Evolutionary conservation across 169 alveolate species (phyloP).

Genomic region (Cystoisospora suis): DNA sequence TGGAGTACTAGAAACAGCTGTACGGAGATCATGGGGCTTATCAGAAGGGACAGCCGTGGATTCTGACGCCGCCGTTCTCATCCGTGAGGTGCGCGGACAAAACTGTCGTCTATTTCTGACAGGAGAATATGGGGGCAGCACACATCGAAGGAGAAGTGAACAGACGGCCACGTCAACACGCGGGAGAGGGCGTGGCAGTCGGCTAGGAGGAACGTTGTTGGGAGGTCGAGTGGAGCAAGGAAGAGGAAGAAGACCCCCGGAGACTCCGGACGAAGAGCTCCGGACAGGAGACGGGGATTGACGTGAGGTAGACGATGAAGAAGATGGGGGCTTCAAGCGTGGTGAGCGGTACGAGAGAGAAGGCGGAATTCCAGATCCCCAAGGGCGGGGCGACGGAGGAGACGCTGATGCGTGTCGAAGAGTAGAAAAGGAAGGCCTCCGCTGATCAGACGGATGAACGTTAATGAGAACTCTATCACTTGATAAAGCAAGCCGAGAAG

Average conservation of each 20-base stretch:
- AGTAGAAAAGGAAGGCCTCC: background rate
- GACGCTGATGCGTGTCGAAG: background rate
- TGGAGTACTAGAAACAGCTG: too few relatives aligned
- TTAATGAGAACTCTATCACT: background rate
- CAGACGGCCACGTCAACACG: slow-evolving; percentile 5
- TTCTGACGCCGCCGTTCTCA: too few relatives aligned
- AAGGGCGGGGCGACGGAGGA: background rate
- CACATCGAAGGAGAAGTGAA: background rate
- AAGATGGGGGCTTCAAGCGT: too few relatives aligned
- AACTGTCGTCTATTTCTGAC: too few relatives aligned
- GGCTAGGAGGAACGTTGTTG: too few relatives aligned
- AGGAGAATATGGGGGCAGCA: too few relatives aligned
- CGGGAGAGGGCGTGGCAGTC: background rate
- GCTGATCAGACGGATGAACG: slow-evolving; percentile 2
- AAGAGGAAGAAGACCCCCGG: background rate
- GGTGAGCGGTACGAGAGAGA: too few relatives aligned
- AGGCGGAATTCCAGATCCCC: too few relatives aligned
- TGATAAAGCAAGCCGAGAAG: background rate
- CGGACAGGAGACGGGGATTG: background rate
- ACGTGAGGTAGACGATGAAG: background rate
- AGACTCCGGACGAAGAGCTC: background rate
- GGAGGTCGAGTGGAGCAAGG: too few relatives aligned
- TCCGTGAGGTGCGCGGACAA: too few relatives aligned
- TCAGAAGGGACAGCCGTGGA: too few relatives aligned
- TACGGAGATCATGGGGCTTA: too few relatives aligned